A percentile compares a stretch with the other conserved stretches of the same genome.
These are phyloP conservation scores for Mangifera indica DNA, from an alignment of 345 rosid genomes.

Conservation along the genomic window DNA sequence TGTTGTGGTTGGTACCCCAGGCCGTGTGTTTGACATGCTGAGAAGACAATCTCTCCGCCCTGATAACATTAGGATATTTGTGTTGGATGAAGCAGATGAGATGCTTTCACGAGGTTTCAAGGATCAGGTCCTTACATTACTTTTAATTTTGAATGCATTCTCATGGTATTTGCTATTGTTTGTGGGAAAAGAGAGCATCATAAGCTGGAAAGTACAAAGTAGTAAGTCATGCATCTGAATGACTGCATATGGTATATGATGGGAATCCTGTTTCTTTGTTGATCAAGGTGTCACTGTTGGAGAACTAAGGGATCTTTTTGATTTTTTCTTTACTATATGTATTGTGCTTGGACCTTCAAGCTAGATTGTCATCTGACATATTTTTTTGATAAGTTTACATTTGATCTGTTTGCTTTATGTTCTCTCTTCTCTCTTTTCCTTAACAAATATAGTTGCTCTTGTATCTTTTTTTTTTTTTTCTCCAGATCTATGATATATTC, in stretches of 20 bases:
- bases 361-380: not conserved
- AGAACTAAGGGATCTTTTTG: not conserved
- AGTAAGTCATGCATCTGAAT: not conserved
- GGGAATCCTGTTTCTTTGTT: slow-evolving; percentile 4
- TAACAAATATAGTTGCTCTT: not conserved
- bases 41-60: slow-evolving; percentile 73
- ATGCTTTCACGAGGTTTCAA: slow-evolving; percentile 88
- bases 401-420: not conserved
- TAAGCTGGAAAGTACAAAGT: not conserved
- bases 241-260: not conserved
- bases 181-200: not conserved
- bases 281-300: not conserved
- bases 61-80: slow-evolving; percentile 66
- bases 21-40: slow-evolving; percentile 84
- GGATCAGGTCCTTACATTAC: slow-evolving; percentile 53
- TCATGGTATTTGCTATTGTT: not conserved
- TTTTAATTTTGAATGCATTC: not conserved
- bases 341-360: not conserved
- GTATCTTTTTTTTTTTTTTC: not conserved
- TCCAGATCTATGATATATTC: slow-evolving; percentile 48
- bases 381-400: not conserved
- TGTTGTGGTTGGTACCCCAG: slow-evolving; percentile 82
- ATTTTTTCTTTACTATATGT: not conserved
- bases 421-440: not conserved
- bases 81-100: slow-evolving; percentile 79